These are phyloP conservation scores for Yamagishiella unicocca DNA, from an alignment of 139 green algal genomes.

Conservation along the genomic window DNA sequence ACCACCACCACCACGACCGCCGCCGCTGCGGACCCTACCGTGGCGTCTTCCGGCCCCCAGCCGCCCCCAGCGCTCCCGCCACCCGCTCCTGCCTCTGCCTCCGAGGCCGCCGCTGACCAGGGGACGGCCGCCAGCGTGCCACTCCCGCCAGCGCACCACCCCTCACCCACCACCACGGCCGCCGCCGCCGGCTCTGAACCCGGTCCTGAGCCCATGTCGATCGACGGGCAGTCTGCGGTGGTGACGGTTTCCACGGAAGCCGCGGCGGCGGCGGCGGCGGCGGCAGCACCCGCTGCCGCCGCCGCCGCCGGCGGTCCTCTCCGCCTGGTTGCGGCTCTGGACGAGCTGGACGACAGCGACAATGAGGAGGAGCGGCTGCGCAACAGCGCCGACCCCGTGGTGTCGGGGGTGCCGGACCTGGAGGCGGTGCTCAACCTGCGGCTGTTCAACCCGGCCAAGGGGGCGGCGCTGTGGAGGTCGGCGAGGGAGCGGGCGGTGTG, in stretches of 20 bases:
- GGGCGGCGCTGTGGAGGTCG: constrained; percentile 54
- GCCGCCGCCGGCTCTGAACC: neutral
- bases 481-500: constrained; percentile 56
- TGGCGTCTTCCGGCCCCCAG: too few species aligned
- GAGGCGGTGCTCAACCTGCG: constrained; percentile 6
- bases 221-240: too few species aligned
- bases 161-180: neutral
- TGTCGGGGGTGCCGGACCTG: neutral
- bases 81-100: neutral
- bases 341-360: constrained; percentile 66
- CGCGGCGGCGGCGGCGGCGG: neutral
- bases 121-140: neutral
- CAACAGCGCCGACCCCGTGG: neutral
- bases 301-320: neutral
- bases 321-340: constrained; percentile 55
- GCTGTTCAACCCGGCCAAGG: constrained; percentile 25
- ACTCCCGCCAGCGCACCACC: neutral
- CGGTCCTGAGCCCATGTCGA: too few species aligned
- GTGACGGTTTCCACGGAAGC: neutral
- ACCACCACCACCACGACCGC: neutral
- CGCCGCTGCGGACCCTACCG: neutral
- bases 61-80: too few species aligned
- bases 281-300: too few species aligned
- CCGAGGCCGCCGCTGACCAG: neutral
- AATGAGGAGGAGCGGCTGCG: constrained; percentile 40